These are phyloP conservation scores for Davidsoniella eucalypti DNA, from an alignment of 2,329 filamentous ascomycete genomes.

Conservation along the genomic window DNA sequence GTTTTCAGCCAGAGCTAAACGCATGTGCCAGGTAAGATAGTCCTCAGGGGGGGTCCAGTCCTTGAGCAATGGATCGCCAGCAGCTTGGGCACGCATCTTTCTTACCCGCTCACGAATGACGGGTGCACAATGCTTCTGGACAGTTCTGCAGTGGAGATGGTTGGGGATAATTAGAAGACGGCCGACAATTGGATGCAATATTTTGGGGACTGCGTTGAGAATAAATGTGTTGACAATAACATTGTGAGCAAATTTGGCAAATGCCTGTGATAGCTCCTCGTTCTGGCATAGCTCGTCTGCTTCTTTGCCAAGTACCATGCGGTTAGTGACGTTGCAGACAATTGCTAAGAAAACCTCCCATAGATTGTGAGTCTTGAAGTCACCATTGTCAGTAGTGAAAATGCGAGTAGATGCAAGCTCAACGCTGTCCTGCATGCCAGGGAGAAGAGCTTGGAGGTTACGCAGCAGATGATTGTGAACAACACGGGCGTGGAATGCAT, in stretches of 20 bases:
- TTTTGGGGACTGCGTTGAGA: conserved; percentile 28
- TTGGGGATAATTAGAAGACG: conserved; percentile 28
- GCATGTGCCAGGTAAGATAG: conserved; percentile 41
- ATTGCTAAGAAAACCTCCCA: conserved; percentile 29
- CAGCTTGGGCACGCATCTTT: conserved; percentile 27
- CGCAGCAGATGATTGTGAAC: conserved; percentile 29
- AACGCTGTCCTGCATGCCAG: conserved; percentile 26
- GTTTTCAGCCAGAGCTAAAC: conserved; percentile 30
- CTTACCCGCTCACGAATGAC: conserved; percentile 6
- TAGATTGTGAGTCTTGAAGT: conserved; percentile 26
- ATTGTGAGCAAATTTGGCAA: conserved; percentile 32
- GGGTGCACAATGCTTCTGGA: too few species aligned
- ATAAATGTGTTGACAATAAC: conserved; percentile 29
- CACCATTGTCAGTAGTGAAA: conserved; percentile 20
- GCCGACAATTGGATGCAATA: conserved; percentile 33
- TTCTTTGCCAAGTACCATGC: conserved; percentile 24
- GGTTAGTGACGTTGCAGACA: conserved; percentile 28
- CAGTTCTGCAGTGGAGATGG: conserved; percentile 28
- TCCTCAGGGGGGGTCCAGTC: conserved; percentile 33
- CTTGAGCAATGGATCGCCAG: conserved; percentile 24
- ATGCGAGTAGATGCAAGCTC: conserved; percentile 21
- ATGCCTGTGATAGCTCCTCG: conserved; percentile 20
- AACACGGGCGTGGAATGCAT: conserved; percentile 25
- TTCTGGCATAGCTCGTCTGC: conserved; percentile 19
- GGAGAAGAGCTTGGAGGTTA: conserved; percentile 23